phyloP scores from a whole-genome alignment of 176 grass and related monocot species.

The Oryza coarctata region DNA sequence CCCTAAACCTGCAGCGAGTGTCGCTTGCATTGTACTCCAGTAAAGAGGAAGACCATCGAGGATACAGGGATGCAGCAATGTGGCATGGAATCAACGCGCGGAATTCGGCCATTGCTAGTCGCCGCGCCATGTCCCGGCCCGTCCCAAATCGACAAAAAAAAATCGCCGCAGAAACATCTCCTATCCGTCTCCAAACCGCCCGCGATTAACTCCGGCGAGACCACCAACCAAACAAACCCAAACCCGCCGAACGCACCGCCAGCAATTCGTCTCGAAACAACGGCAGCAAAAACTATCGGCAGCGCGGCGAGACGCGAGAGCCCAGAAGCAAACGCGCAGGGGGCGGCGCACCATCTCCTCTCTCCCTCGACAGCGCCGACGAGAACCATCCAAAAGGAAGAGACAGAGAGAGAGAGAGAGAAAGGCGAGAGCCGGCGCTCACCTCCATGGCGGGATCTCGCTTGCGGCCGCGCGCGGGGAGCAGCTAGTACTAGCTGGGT shows the following conservation, averaged over 20 bases:
- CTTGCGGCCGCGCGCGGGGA: background rate
- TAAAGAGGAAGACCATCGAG: background rate
- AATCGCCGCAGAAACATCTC: background rate
- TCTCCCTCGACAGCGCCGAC: no score
- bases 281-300: background rate
- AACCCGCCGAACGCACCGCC: background rate
- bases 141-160: background rate
- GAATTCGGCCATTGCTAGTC: background rate
- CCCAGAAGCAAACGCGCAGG: no score
- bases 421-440: background rate
- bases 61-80: background rate
- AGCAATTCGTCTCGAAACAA: background rate
- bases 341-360: no score
- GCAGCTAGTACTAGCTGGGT: background rate
- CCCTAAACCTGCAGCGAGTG: background rate
- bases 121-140: background rate
- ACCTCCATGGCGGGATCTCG: slow-evolving; percentile 56
- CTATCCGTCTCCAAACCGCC: background rate
- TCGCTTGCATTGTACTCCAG: background rate
- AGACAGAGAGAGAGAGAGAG: background rate
- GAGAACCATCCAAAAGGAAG: no score
- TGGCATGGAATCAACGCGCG: background rate
- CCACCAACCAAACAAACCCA: background rate
- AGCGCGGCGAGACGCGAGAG: background rate
- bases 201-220: background rate